phyloP scores from a whole-genome alignment of 192 early-diverging fungal species.

The Coemansia sp. region DNA sequence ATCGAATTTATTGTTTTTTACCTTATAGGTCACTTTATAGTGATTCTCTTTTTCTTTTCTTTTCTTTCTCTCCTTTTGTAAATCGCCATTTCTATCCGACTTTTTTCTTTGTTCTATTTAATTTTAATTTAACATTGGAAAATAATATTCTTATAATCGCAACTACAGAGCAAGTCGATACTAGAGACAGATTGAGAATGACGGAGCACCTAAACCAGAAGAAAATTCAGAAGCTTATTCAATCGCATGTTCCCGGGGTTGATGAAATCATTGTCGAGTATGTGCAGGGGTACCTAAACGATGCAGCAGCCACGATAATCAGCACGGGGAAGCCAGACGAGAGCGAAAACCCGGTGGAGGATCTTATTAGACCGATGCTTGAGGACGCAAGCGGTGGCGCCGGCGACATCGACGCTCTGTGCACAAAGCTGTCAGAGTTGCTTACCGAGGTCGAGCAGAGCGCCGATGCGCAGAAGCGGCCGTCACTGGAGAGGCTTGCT shows the following conservation, averaged over 20 bases:
- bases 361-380: conserved; percentile 67
- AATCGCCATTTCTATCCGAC: too few relatives aligned
- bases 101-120: background rate
- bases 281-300: conserved; percentile 69
- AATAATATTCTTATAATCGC: background rate
- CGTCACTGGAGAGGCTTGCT: conserved; percentile 51
- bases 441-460: conserved; percentile 51
- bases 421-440: conserved; percentile 64
- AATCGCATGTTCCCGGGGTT: conserved; percentile 65
- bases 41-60: too few relatives aligned
- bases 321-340: conserved; percentile 26
- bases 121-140: too few relatives aligned
- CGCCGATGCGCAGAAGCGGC: conserved; percentile 38
- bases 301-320: conserved; percentile 46
- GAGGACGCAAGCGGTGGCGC: conserved; percentile 67
- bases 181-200: conserved; percentile 12
- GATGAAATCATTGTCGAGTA: conserved; percentile 79
- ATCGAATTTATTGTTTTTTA: too few relatives aligned
- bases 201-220: conserved; percentile 44
- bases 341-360: conserved; percentile 52
- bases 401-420: conserved; percentile 65
- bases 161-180: background rate
- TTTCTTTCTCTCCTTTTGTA: too few relatives aligned
- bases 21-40: too few relatives aligned
- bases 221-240: conserved; percentile 45